Percentiles rank a stretch among this genome's conserved stretches.
Evolutionary conservation across 331 rosid genomes (phyloP).

Genomic region (Prunus yedoensis): DNA sequence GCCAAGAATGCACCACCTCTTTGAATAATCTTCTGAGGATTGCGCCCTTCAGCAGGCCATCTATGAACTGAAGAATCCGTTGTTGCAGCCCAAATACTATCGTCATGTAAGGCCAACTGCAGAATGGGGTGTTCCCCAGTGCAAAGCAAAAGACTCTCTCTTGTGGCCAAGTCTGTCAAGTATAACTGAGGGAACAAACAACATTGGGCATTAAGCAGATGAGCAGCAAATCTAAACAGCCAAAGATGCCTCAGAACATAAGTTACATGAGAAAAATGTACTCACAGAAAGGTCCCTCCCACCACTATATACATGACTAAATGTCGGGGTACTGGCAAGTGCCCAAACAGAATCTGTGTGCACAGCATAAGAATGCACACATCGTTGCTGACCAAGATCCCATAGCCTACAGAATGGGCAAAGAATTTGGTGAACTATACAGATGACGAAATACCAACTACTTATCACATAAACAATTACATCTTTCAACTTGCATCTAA

Average conservation of each 20-base stretch:
- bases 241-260: conserved; percentile 1
- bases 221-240: conserved; percentile 22
- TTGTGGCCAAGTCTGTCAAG: conserved; percentile 97
- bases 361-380: conserved; percentile 97
- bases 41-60: conserved; percentile 88
- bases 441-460: conserved; percentile 4
- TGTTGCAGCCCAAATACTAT: conserved; percentile 87
- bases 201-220: conserved; percentile 42
- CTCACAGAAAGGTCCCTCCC: conserved; percentile 98
- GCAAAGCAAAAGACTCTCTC: conserved; percentile 95
- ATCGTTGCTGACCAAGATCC: conserved; percentile 99
- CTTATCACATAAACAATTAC: conserved; percentile 2
- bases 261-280: conserved; percentile 31
- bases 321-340: conserved; percentile 93
- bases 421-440: conserved; percentile 9
- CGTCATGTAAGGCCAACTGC: conserved; percentile 78
- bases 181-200: conserved; percentile 69
- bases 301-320: conserved; percentile 96
- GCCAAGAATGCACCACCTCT: conserved; percentile 91
- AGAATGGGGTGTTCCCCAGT: conserved; percentile 86
- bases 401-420: conserved; percentile 66
- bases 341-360: conserved; percentile 99
- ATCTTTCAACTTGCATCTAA: neutral
- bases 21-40: conserved; percentile 84
- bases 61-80: conserved; percentile 86